These are phyloP conservation scores for Pseudogymnoascus sp. DNA, from an alignment of 2,329 filamentous ascomycete genomes.

Conservation along the genomic window DNA sequence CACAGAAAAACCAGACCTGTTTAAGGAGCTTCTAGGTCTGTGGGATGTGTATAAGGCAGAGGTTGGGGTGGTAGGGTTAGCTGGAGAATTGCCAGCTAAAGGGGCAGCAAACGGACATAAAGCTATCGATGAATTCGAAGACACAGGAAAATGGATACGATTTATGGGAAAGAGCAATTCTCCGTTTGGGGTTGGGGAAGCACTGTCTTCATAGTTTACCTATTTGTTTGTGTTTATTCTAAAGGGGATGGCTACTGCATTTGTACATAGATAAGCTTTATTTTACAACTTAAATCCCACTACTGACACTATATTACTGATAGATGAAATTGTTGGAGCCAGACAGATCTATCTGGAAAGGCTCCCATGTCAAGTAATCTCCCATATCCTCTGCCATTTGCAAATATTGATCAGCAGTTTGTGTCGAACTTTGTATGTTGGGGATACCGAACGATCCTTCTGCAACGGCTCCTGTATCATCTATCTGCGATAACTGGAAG, in stretches of 20 bases:
- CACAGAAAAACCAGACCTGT: constrained; percentile 26
- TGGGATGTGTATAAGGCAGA: constrained; percentile 30
- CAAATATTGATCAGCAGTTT: constrained; percentile 21
- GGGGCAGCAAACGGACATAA: neutral
- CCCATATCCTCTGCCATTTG: constrained; percentile 24
- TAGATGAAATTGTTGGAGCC: neutral
- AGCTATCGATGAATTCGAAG: constrained; percentile 15
- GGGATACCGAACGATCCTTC: neutral
- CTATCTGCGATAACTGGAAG: neutral
- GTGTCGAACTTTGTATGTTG: constrained; percentile 15
- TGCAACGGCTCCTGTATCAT: neutral
- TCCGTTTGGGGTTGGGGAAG: constrained; percentile 6
- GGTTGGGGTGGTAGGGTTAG: neutral
- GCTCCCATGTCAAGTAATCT: constrained; percentile 20
- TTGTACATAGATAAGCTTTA: neutral
- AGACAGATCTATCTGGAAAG: neutral
- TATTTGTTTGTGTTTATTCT: neutral
- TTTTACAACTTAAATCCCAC: neutral
- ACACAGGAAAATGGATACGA: constrained; percentile 18
- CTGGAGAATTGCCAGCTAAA: neutral
- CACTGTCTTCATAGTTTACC: neutral
- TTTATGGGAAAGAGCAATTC: constrained; percentile 17
- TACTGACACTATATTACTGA: neutral
- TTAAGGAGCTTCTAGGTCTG: constrained; percentile 28
- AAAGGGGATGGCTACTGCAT: neutral